phyloP scores from a whole-genome alignment of 176 grass and related monocot species.

The Poa pratensis region DNA sequence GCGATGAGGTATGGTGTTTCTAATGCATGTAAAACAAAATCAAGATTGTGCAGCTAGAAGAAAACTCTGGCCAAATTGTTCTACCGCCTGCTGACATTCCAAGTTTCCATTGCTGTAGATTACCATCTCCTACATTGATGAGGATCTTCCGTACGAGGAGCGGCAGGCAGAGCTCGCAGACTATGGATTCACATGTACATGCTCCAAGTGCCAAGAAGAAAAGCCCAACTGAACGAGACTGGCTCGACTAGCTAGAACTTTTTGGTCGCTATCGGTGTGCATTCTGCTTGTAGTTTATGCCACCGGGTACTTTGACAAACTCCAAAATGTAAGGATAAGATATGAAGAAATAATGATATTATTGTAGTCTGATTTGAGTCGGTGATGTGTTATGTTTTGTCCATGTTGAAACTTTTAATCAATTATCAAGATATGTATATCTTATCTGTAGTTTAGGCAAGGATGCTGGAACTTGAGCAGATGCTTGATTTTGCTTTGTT shows the following conservation, averaged over 20 bases:
- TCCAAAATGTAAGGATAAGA: background rate
- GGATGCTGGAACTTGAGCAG: too few species aligned
- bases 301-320: background rate
- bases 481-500: too few species aligned
- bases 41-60: background rate
- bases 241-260: background rate
- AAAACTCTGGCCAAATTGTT: background rate
- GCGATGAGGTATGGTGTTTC: slow-evolving; percentile 70
- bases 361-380: too few species aligned
- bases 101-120: slow-evolving; percentile 48
- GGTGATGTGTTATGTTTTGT: background rate
- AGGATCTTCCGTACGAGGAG: slow-evolving; percentile 73
- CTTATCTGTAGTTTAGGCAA: too few species aligned
- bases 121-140: slow-evolving; percentile 92
- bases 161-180: slow-evolving; percentile 82
- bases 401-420: background rate
- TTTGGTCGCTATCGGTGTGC: background rate
- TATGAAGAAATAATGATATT: background rate
- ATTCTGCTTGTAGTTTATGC: background rate
- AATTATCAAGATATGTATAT: background rate
- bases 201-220: slow-evolving; percentile 70
- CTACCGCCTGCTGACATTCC: background rate
- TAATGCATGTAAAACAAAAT: background rate
- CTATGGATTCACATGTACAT: slow-evolving; percentile 85
- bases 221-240: slow-evolving; percentile 34